Evolutionary conservation across 768 basidiomycete species (phyloP), one percentile per base, ranked within the genome.

Genomic region (Termitomyces sp.): DNA sequence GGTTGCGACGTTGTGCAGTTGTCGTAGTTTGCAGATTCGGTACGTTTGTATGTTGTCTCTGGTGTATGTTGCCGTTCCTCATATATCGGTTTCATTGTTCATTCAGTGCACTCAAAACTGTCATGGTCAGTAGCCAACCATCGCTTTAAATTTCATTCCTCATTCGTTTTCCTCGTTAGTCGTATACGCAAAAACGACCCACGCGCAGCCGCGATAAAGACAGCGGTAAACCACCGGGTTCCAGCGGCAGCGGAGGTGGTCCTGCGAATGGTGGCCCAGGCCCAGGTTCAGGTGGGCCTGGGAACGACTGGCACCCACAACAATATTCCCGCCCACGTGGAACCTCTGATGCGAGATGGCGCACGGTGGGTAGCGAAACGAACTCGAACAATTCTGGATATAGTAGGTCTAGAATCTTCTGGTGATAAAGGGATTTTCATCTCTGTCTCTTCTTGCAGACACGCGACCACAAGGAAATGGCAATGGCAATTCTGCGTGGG

Each of bases 1-100:
- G 69, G 94, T 97, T 10, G 92, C 95, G 9, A 96, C 95, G 3
- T 74, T 98, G 4, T 94, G 92, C 67, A 90, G 85, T 62, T 91
- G 89, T 69, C 83, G 92, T 61, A 89, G 90, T 67, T 75, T 98
- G 57, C 94, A 97, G 67, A 93, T 97, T 64, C 79, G 94, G 86
- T 89, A 72, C 51, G 82, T 33, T 41, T 28, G 46, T 51, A 13
- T 16, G 28, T 52, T 41, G 56, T 20, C 60, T 57, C 56, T 63
- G 20, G 15, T 20, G 16, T 18, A 34, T 49, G 18, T 44, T 10
- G 45, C 44, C 49, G 4, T 55, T 64, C 56, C 65, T 47, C 64
- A 67, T 44, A 48, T 68, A 60, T 45, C 51, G 29, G 29, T 60
- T 59, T 53, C 49, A 54, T 59, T 58, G 0, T 31, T 49, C 34